Evolutionary conservation across 768 basidiomycete species (phyloP), one percentile per base, ranked within the genome.

Genomic region (Termitomyces sp.): DNA sequence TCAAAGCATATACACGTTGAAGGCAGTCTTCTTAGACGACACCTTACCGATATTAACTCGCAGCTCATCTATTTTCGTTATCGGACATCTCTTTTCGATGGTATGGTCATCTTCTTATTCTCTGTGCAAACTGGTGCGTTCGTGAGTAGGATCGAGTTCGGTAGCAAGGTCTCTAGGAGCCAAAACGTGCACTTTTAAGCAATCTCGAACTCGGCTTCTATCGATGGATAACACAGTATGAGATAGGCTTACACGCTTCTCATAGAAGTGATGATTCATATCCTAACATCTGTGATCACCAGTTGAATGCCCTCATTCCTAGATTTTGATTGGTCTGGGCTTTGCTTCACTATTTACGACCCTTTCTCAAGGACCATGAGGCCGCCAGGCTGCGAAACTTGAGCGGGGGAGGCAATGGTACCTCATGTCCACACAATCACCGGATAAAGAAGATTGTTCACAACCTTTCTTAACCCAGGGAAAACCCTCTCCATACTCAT

Each of bases 61-160:
- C 4, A 11, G 12, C 48, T 31, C 0, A 43, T 56, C 54, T 50
- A 56, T 51, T 51, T 45, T 50, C 31, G 59, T 54, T 53, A 63
- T 63, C 47, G 45, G 58, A 56, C 54, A 63, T 56, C 48, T 49
- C 59, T 60, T 42, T 47, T 50, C 43, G n/a, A 40, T 53, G 29
- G 11, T 36, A 54, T 58, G 15, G 15, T 29, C 14, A 9, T 11
- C 3, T 46, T 25, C 34, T 29, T 38, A 49, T 36, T 9, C 15
- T 12, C 29, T 6, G 29, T n/a, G 29, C 8, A 38, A 11, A 57
- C 17, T 14, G 36, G 45, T 17, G 29, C 38, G 20, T 38, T 8
- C 34, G 20, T 38, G 15, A 20, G 11, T 20, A 40, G 38, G 4
- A 11, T 49, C 17, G 51, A 38, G 25, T 32, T 32, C 11, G 9